Conservation (phyloP, 805 yeast genomes). For the Starmerella vitae region DNA sequence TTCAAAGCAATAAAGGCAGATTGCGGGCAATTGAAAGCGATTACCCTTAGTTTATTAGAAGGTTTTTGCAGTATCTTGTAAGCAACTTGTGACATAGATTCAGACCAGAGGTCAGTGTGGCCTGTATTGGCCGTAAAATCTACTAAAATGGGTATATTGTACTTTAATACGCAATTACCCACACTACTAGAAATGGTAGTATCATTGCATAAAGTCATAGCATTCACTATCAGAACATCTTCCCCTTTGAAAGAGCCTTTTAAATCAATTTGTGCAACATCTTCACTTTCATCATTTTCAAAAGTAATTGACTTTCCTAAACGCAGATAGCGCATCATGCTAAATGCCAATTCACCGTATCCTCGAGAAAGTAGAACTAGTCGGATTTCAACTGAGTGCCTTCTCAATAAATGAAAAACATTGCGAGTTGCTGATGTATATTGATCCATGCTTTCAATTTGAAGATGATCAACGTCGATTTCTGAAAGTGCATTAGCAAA, state of each 20-base stretch:
- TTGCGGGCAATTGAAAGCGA: not conserved
- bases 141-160: not conserved
- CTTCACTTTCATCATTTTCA: not conserved
- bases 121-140: slow-evolving; percentile 5
- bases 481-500: not conserved
- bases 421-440: slow-evolving; percentile 3
- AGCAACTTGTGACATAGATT: not conserved
- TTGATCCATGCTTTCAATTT: not conserved
- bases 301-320: not conserved
- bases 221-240: not conserved
- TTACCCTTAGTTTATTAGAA: not conserved
- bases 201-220: not conserved
- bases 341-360: slow-evolving; percentile 1
- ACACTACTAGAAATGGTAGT: not conserved
- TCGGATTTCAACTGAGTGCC: slow-evolving; percentile 7
- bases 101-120: slow-evolving; percentile 3
- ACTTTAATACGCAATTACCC: not conserved
- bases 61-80: not conserved
- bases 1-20: not conserved
- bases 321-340: slow-evolving; percentile 4
- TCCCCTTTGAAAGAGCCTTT: slow-evolving; percentile 1
- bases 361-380: slow-evolving; percentile 6
- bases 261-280: not conserved
- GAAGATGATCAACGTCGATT: not conserved
- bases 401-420: slow-evolving; percentile 6